phyloP scores from a whole-genome alignment of 495 filamentous ascomycete species.

The Tetracladium setigerum region DNA sequence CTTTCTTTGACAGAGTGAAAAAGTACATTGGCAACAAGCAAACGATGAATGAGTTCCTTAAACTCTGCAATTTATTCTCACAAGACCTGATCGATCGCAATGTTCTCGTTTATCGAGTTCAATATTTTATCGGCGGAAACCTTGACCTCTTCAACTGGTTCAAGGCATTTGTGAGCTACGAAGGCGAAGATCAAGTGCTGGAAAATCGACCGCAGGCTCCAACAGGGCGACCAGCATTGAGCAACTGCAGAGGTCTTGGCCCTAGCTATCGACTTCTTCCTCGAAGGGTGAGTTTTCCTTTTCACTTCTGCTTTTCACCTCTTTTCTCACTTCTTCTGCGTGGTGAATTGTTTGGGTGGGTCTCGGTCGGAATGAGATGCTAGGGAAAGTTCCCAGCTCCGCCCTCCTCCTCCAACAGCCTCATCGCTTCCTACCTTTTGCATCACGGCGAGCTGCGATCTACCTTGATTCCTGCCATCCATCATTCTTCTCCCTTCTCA shows the following conservation, averaged over 20 bases:
- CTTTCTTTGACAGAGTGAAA: conserved; percentile 94
- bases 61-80: conserved; percentile 88
- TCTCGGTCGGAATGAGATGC: too few species aligned
- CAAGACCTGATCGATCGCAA: conserved; percentile 82
- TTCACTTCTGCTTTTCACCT: neutral
- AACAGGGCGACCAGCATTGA: conserved; percentile 70
- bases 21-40: conserved; percentile 91
- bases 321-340: too few species aligned
- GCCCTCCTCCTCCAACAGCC: conserved; percentile 1
- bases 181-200: conserved; percentile 67
- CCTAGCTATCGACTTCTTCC: conserved; percentile 93
- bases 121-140: conserved; percentile 81
- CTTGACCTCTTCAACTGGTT: conserved; percentile 81
- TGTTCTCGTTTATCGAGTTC: conserved; percentile 70
- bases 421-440: neutral
- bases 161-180: conserved; percentile 65
- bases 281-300: conserved; percentile 40
- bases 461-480: too few species aligned
- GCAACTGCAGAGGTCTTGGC: conserved; percentile 86
- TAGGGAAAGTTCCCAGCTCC: too few species aligned
- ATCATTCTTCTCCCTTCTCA: too few species aligned
- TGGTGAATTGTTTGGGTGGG: too few species aligned
- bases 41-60: conserved; percentile 88
- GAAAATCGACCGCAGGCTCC: conserved; percentile 69
- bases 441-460: too few species aligned